These are phyloP conservation scores for Venturia asperata DNA, from an alignment of 2,329 filamentous ascomycete species.

Conservation along the genomic window DNA sequence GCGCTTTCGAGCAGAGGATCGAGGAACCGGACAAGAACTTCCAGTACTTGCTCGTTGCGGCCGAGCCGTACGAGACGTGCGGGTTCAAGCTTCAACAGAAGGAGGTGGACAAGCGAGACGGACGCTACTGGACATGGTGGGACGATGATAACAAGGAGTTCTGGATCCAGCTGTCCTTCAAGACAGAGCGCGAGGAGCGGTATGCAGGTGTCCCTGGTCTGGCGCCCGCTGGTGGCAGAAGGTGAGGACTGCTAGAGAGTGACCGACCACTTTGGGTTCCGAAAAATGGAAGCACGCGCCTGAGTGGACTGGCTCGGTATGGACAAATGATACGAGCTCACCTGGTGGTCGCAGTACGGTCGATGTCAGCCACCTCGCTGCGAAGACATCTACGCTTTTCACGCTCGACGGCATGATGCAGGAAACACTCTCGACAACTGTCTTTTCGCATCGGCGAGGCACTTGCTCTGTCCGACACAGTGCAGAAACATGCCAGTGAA, in stretches of 20 bases:
- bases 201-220: conserved; percentile 62
- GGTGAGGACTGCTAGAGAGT: neutral
- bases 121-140: conserved; percentile 88
- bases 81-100: conserved; percentile 91
- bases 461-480: neutral
- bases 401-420: neutral
- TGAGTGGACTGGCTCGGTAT: neutral
- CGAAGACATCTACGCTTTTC: neutral
- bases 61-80: conserved; percentile 96
- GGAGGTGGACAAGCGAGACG: conserved; percentile 84
- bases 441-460: neutral
- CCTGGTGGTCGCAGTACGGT: neutral
- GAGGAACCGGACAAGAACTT: conserved; percentile 91
- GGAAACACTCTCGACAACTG: neutral
- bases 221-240: conserved; percentile 30
- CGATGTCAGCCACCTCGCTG: neutral
- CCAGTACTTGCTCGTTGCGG: conserved; percentile 91
- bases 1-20: conserved; percentile 89
- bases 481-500: neutral
- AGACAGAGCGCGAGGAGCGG: conserved; percentile 93
- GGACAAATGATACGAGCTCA: neutral
- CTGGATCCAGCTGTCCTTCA: conserved; percentile 96
- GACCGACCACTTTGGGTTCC: neutral
- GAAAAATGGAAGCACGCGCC: neutral
- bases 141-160: conserved; percentile 95